phyloP scores from a whole-genome alignment of 2,329 filamentous ascomycete species.

The Ceratocystis destructans region DNA sequence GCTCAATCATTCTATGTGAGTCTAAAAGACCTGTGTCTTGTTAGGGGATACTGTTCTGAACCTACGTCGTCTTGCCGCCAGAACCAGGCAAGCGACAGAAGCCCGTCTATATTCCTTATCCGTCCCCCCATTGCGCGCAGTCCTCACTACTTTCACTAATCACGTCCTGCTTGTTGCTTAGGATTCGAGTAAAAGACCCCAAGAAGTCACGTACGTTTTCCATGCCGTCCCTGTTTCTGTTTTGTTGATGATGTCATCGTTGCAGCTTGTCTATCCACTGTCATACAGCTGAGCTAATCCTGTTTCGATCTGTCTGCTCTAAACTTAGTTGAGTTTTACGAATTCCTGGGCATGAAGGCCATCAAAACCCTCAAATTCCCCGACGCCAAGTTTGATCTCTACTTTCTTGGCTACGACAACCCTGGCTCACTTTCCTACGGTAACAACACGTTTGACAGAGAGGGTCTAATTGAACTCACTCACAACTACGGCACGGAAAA shows the following conservation, averaged over 20 bases:
- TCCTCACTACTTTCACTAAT: conserved; percentile 15
- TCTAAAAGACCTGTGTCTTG: background rate
- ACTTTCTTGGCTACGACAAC: conserved; percentile 84
- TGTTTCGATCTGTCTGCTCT: conserved; percentile 10
- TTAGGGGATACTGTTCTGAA: too few relatives aligned
- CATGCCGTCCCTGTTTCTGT: background rate
- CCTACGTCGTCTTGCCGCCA: too few relatives aligned
- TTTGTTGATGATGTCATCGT: background rate
- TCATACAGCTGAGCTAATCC: background rate
- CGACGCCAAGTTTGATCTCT: conserved; percentile 84
- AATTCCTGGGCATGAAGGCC: conserved; percentile 75
- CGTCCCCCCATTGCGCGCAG: background rate
- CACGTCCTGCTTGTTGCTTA: conserved; percentile 26
- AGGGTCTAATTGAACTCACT: conserved; percentile 78
- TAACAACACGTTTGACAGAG: conserved; percentile 61
- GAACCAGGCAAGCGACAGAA: background rate
- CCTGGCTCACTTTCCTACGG: conserved; percentile 60
- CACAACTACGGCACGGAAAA: conserved; percentile 80
- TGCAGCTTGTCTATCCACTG: background rate
- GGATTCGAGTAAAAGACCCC: conserved; percentile 90
- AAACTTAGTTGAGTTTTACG: conserved; percentile 69
- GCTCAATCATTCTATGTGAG: conserved; percentile 75
- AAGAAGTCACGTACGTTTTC: conserved; percentile 50
- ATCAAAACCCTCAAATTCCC: conserved; percentile 71
- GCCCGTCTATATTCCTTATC: background rate